Percentiles rank a stretch among this genome's conserved stretches.
Conservation (phyloP, 1,284 basidiomycete species). For the Retiboletus flavoniger region DNA sequence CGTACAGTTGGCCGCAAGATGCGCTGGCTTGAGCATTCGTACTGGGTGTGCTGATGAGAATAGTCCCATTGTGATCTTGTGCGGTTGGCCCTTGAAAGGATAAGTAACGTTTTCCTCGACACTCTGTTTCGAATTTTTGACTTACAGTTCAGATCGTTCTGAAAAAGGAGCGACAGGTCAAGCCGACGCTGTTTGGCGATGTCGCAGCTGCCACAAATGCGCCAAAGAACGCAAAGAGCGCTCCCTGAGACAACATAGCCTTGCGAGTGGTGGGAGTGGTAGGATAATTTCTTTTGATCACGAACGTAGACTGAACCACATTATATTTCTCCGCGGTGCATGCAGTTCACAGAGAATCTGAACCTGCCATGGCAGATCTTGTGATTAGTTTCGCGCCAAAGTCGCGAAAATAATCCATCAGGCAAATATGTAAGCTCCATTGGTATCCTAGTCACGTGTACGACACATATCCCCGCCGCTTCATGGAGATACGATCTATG, state of each 20-base stretch:
- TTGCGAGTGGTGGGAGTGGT: neutral
- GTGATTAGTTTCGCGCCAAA: neutral
- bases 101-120: neutral
- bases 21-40: constrained; percentile 9
- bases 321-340: neutral
- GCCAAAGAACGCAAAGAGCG: neutral
- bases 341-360: neutral
- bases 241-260: neutral
- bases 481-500: too few relatives aligned
- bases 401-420: too few relatives aligned
- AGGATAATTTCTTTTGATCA: neutral
- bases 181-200: constrained; percentile 5
- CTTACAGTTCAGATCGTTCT: constrained; percentile 17
- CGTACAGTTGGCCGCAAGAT: constrained; percentile 10
- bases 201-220: constrained; percentile 1
- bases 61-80: constrained; percentile 12
- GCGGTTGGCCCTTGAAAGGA: constrained; percentile 6
- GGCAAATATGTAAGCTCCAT: too few relatives aligned
- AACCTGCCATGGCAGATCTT: neutral
- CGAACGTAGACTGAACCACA: neutral
- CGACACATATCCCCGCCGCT: too few relatives aligned
- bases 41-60: constrained; percentile 5
- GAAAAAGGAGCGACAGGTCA: constrained; percentile 10
- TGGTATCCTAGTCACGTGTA: too few relatives aligned
- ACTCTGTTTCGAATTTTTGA: neutral